A percentile compares a stretch with the other conserved stretches of the same genome.
These are phyloP conservation scores for Senna tora DNA, from an alignment of 306 rosid species.

Conservation along the genomic window DNA sequence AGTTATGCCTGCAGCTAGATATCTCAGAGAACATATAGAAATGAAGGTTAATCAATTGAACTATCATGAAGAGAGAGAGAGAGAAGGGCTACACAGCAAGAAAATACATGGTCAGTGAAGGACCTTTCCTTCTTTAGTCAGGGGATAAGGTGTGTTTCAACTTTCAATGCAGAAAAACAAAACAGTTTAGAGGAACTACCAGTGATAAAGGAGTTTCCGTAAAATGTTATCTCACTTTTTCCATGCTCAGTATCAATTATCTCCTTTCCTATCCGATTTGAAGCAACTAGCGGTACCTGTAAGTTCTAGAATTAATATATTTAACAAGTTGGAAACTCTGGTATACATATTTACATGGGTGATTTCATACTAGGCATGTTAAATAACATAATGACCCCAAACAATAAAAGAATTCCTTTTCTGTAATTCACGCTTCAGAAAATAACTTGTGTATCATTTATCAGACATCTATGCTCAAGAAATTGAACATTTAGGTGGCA, in stretches of 20 bases:
- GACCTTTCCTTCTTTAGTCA: constrained; percentile 7
- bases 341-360: neutral
- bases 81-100: no score
- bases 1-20: constrained; percentile 35
- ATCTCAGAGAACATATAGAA: neutral
- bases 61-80: neutral
- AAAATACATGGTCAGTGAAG: no score
- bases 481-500: neutral
- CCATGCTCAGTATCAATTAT: constrained; percentile 87
- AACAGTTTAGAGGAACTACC: constrained; percentile 53
- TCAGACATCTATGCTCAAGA: constrained; percentile 20
- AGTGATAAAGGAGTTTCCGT: constrained; percentile 94
- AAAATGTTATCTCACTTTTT: constrained; percentile 73
- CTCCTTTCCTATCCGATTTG: constrained; percentile 93
- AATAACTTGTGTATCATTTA: neutral
- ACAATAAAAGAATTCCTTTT: neutral
- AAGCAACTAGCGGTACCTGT: constrained; percentile 94
- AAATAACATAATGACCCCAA: constrained; percentile 1
- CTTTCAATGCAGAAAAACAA: constrained; percentile 4
- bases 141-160: neutral
- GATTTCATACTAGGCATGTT: neutral
- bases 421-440: constrained; percentile 1
- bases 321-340: neutral
- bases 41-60: neutral
- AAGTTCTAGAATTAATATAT: constrained; percentile 38